Conservation (phyloP, 2,329 filamentous ascomycete species). For the Cercospora sp. region DNA sequence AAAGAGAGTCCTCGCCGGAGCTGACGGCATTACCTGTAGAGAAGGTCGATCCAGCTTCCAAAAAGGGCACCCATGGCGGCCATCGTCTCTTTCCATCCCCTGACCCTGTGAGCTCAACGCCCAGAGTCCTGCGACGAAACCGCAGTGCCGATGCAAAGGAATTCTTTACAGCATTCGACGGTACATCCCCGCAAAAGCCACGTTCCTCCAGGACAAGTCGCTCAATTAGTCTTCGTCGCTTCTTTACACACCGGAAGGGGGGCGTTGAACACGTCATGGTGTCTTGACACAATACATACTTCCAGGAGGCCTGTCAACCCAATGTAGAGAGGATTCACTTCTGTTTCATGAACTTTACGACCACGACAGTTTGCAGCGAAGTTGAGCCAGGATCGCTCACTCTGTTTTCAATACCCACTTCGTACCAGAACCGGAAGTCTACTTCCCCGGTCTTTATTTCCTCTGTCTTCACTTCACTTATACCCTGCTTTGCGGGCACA, state of each 20-base stretch:
- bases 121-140: slow-evolving; percentile 1
- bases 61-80: slow-evolving; percentile 10
- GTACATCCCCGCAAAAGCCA: slow-evolving; percentile 5
- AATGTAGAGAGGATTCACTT: neutral
- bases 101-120: slow-evolving; percentile 19
- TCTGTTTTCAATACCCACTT: neutral
- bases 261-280: slow-evolving; percentile 17
- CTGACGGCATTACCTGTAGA: neutral
- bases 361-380: neutral
- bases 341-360: neutral
- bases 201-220: slow-evolving; percentile 21
- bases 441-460: neutral
- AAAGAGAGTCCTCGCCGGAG: slow-evolving; percentile 15
- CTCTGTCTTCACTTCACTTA: neutral
- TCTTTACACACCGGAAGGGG: slow-evolving; percentile 21
- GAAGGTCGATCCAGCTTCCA: neutral
- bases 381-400: neutral
- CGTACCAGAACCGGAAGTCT: neutral
- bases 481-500: slow-evolving; percentile 2
- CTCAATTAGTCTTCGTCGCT: slow-evolving; percentile 21
- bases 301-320: neutral
- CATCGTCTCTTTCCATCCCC: slow-evolving; percentile 25
- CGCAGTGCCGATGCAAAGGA: slow-evolving; percentile 19
- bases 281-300: slow-evolving; percentile 1
- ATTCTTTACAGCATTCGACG: slow-evolving; percentile 9